phyloP scores from a whole-genome alignment of 352 stramenopile species.

The Hyaloperonospora arabidopsidis region DNA sequence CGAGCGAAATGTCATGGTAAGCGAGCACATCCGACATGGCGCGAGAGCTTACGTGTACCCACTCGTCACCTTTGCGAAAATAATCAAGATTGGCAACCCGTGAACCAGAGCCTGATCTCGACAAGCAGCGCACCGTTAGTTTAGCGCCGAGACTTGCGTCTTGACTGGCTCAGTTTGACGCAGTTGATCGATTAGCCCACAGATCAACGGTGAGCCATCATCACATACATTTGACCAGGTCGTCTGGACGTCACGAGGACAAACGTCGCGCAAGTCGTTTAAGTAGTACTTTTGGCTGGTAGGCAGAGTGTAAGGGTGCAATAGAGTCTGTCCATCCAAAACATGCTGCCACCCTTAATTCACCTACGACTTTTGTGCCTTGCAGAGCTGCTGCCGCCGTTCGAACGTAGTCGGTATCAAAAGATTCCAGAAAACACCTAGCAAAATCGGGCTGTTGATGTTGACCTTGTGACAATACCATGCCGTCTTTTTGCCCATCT shows the following conservation, averaged over 20 bases:
- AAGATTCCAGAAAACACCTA: not conserved
- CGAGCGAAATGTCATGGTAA: constrained; percentile 2
- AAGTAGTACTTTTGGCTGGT: not conserved
- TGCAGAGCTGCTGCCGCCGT: not conserved
- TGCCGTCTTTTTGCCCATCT: not conserved
- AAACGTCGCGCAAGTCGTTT: not conserved
- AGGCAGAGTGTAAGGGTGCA: not conserved
- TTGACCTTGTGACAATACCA: not conserved
- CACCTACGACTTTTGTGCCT: not conserved
- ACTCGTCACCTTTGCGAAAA: not conserved
- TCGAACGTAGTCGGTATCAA: not conserved
- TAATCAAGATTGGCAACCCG: not conserved
- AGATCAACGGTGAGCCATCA: not conserved
- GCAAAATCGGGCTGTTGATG: not conserved
- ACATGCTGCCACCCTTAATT: not conserved
- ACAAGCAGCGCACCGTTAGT: not conserved
- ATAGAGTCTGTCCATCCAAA: constrained; percentile 1
- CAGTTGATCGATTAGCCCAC: not conserved
- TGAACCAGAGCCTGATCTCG: not conserved
- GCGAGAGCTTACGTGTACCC: not conserved
- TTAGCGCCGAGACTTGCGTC: not conserved
- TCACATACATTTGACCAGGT: constrained; percentile 1
- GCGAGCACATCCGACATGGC: not conserved
- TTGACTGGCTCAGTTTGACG: not conserved
- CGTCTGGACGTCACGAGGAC: not conserved